These are phyloP conservation scores for Candida sonorensis DNA, from an alignment of 805 yeast genomes.

Conservation along the genomic window DNA sequence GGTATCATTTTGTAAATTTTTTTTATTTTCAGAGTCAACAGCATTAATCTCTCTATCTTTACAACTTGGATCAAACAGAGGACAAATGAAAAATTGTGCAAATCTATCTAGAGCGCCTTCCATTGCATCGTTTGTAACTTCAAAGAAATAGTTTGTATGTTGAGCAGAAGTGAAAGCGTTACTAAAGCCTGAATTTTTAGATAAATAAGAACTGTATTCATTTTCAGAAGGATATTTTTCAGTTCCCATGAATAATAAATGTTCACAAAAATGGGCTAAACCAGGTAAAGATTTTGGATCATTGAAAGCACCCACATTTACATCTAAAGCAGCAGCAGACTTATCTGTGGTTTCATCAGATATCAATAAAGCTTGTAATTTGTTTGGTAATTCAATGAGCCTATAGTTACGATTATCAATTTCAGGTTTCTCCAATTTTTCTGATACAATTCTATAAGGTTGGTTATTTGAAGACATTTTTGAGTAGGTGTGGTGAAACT, in stretches of 20 bases:
- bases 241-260: slow-evolving; percentile 74
- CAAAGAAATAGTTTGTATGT: slow-evolving; percentile 88
- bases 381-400: slow-evolving; percentile 51
- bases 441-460: slow-evolving; percentile 11
- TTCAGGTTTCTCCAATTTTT: slow-evolving; percentile 34
- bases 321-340: slow-evolving; percentile 75
- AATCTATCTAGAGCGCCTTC: slow-evolving; percentile 90
- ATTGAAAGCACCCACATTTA: slow-evolving; percentile 68
- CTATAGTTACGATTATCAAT: slow-evolving; percentile 75
- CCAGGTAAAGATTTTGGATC: slow-evolving; percentile 64
- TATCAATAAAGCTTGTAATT: slow-evolving; percentile 54
- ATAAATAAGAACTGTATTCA: slow-evolving; percentile 64
- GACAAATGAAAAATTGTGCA: slow-evolving; percentile 84
- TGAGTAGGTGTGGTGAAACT: too few species aligned
- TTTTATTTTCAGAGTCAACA: slow-evolving; percentile 93
- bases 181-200: slow-evolving; percentile 82
- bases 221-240: slow-evolving; percentile 68
- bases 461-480: background rate
- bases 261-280: slow-evolving; percentile 73
- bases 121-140: slow-evolving; percentile 65
- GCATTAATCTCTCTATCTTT: slow-evolving; percentile 91
- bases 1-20: slow-evolving; percentile 80
- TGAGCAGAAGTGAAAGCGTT: slow-evolving; percentile 89
- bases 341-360: slow-evolving; percentile 67
- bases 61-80: slow-evolving; percentile 65